A percentile compares a stretch with the other conserved stretches of the same genome.
phyloP scores from a whole-genome alignment of 768 basidiomycete species.

The Gymnopilus dilepis region DNA sequence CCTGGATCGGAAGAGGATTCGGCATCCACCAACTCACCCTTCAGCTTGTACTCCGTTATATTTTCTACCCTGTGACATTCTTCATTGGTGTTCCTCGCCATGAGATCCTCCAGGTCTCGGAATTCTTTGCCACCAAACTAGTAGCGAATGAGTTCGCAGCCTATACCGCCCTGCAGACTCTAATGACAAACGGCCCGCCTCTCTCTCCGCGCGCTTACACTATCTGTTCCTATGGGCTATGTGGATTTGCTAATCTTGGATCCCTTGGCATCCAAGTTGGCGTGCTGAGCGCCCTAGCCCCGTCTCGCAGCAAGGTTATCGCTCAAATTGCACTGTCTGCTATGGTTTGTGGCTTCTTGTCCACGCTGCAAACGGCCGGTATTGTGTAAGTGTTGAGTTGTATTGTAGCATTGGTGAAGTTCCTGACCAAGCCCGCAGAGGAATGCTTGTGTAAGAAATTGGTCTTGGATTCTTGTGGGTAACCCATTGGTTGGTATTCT shows the following conservation, averaged over 20 bases:
- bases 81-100: constrained; percentile 76
- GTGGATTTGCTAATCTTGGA: constrained; percentile 89
- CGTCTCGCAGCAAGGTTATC: constrained; percentile 69
- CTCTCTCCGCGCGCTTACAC: constrained; percentile 78
- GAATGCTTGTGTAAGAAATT: constrained; percentile 32
- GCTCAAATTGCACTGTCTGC: constrained; percentile 47
- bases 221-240: constrained; percentile 86
- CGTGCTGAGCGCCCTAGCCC: constrained; percentile 51
- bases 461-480: constrained; percentile 36
- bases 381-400: constrained; percentile 37
- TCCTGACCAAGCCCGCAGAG: constrained; percentile 13
- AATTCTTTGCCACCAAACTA: constrained; percentile 85
- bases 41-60: constrained; percentile 83
- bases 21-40: constrained; percentile 83
- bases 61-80: constrained; percentile 89
- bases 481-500: not conserved
- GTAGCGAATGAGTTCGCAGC: constrained; percentile 89
- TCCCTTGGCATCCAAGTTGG: constrained; percentile 83
- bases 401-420: not conserved
- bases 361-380: constrained; percentile 32
- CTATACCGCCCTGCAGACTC: constrained; percentile 62
- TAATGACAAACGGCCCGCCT: constrained; percentile 40
- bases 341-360: constrained; percentile 40
- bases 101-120: constrained; percentile 84
- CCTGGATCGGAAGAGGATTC: constrained; percentile 88